These are phyloP conservation scores for Phaeosphaeria sp. DNA, from an alignment of 2,329 filamentous ascomycete genomes.

Conservation along the genomic window DNA sequence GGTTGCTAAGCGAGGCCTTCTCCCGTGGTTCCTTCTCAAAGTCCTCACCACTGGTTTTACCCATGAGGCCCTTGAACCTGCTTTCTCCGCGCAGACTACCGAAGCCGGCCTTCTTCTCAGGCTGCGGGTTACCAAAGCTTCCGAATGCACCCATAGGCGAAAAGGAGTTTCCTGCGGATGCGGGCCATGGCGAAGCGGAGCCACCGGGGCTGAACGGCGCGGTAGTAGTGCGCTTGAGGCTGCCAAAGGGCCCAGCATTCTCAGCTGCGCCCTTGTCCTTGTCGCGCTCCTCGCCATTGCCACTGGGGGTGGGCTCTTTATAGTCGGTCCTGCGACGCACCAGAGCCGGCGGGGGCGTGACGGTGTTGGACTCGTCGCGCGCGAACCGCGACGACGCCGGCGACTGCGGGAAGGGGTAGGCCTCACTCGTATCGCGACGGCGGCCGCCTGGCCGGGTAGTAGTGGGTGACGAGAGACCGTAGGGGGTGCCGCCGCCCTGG, in stretches of 20 bases:
- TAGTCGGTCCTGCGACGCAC: conserved; percentile 68
- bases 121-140: conserved; percentile 70
- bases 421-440: conserved; percentile 83
- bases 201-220: conserved; percentile 60
- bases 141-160: conserved; percentile 86
- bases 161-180: conserved; percentile 67
- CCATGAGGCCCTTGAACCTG: conserved; percentile 83
- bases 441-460: conserved; percentile 76
- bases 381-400: conserved; percentile 67
- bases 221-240: conserved; percentile 64
- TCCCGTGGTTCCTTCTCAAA: conserved; percentile 60
- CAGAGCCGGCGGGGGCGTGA: conserved; percentile 67
- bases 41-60: conserved; percentile 77
- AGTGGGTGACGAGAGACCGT: conserved; percentile 76
- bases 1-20: conserved; percentile 60
- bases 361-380: conserved; percentile 68
- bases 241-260: conserved; percentile 56
- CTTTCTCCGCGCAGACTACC: conserved; percentile 77
- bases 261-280: conserved; percentile 55
- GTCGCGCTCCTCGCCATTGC: conserved; percentile 58
- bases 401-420: conserved; percentile 65
- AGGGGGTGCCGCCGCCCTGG: conserved; percentile 68
- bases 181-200: conserved; percentile 64
- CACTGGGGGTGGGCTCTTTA: conserved; percentile 56
- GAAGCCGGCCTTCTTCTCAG: conserved; percentile 74